Evolutionary conservation across 2,329 filamentous ascomycete genomes (phyloP).

Genomic region (Fusarium pininemorale): DNA sequence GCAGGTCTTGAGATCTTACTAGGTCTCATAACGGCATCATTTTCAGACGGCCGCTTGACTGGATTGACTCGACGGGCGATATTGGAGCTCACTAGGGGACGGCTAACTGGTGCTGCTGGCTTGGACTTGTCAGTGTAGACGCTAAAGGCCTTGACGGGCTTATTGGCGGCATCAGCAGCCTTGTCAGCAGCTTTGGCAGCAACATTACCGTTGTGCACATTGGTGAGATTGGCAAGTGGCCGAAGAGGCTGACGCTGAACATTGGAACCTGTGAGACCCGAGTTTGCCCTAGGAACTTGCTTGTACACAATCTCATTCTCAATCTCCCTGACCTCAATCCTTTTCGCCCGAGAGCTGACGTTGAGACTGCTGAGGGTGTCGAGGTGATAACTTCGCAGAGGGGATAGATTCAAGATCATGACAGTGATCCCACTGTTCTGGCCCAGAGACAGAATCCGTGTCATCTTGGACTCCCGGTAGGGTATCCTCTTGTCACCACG

Average conservation of each 20-base stretch:
- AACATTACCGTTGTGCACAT: slow-evolving; percentile 70
- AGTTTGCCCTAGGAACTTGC: slow-evolving; percentile 68
- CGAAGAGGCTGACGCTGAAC: slow-evolving; percentile 78
- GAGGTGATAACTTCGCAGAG: slow-evolving; percentile 89
- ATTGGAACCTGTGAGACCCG: slow-evolving; percentile 51
- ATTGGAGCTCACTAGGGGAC: slow-evolving; percentile 48
- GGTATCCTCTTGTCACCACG: slow-evolving; percentile 80
- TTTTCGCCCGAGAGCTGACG: slow-evolving; percentile 93
- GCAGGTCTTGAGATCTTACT: slow-evolving; percentile 53
- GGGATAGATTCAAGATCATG: slow-evolving; percentile 95
- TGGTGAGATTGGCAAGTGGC: slow-evolving; percentile 78
- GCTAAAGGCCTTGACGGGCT: slow-evolving; percentile 83
- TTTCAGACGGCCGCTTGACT: slow-evolving; percentile 56
- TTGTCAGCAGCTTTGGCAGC: slow-evolving; percentile 57
- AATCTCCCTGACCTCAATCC: slow-evolving; percentile 93
- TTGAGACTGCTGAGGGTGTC: slow-evolving; percentile 94
- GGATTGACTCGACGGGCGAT: slow-evolving; percentile 47
- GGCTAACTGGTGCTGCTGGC: slow-evolving; percentile 49
- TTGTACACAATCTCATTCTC: slow-evolving; percentile 95
- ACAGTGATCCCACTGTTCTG: slow-evolving; percentile 96
- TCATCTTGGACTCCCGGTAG: slow-evolving; percentile 97
- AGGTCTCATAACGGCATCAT: slow-evolving; percentile 53
- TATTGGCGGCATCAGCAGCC: slow-evolving; percentile 54
- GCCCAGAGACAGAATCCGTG: slow-evolving; percentile 87
- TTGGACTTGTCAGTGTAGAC: slow-evolving; percentile 83